Evolutionary conservation across 345 rosid species (phyloP), one percentile per base, ranked within the genome.

Genomic region (Adansonia digitata): DNA sequence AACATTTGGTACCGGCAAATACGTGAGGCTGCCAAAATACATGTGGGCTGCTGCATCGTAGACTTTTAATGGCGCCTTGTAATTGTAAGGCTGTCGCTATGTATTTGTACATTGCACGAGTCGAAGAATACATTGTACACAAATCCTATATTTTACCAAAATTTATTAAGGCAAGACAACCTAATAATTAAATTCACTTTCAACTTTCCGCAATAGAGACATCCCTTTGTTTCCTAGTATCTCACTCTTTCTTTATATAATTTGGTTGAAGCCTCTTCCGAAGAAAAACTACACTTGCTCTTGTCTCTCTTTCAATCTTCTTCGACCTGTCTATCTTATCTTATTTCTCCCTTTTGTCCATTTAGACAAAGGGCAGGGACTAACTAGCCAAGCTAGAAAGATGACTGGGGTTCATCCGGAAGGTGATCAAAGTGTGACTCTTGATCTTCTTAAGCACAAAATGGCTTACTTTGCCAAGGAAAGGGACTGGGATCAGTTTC

Each of bases 401-500:
- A 80, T 78, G 74, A 42, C 20, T 7, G 68, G 74, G 15, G 74
- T 52, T 1, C 5, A 59, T 0, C 5, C 52, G 64, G 73, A 75
- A 45, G 85, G 76, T 20, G 85, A 74, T 34, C 86, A 84, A 64
- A 75, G 57, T 26, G 97, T 94, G 43, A 80, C 86, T 20, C 90
- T 94, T 62, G 84, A 85, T 75, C 85, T 84, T 72, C 93, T 94
- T 27, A 85, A 81, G 85, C 73, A 75, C 67, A 86, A 83, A 85
- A 87, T 88, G 94, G 97, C 92, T 18, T 88, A 87, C 52, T 94
- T 94, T 74, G 92, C 97, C 12, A 85, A 81, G 77, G 97, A 92
- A 83, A 86, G 97, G 74, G 84, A 89, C 74, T 92, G 97, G 97
- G 97, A 88, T 65, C 86, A 85, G 75, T 94, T 80, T 82, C 98